These are phyloP conservation scores for Leucoagaricus sp. DNA, from an alignment of 1,284 basidiomycete genomes.

Conservation along the genomic window DNA sequence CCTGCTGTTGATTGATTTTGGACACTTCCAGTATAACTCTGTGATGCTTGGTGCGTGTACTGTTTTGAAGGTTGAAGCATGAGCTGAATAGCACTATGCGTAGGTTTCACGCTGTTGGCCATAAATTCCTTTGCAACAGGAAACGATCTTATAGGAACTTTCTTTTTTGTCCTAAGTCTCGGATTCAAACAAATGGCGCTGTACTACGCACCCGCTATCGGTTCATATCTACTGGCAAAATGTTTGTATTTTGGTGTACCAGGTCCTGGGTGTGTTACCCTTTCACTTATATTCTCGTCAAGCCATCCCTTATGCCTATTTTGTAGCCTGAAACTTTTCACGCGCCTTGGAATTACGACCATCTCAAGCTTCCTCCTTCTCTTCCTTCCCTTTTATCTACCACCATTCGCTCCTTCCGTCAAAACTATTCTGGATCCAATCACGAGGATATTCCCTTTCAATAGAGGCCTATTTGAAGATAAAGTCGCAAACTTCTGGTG, in stretches of 20 bases:
- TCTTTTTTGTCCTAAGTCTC: slow-evolving; percentile 83
- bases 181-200: slow-evolving; percentile 96
- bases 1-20: slow-evolving; percentile 84
- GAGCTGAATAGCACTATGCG: no score
- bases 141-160: slow-evolving; percentile 73
- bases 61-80: background rate
- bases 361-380: slow-evolving; percentile 63
- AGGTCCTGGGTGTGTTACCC: slow-evolving; percentile 55
- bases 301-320: slow-evolving; percentile 5
- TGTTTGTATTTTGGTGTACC: slow-evolving; percentile 70
- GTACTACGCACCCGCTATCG: slow-evolving; percentile 90
- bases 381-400: slow-evolving; percentile 79
- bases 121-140: slow-evolving; percentile 70
- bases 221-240: slow-evolving; percentile 82
- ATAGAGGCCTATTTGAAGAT: slow-evolving; percentile 91
- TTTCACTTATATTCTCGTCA: slow-evolving; percentile 1
- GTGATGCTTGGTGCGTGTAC: slow-evolving; percentile 76
- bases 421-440: slow-evolving; percentile 61
- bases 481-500: slow-evolving; percentile 98
- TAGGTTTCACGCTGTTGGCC: slow-evolving; percentile 54
- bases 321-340: slow-evolving; percentile 61
- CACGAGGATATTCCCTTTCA: slow-evolving; percentile 87
- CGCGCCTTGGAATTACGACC: slow-evolving; percentile 66
- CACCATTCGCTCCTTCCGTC: slow-evolving; percentile 52
- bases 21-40: slow-evolving; percentile 93